A percentile compares a stretch with the other conserved stretches of the same genome.
Evolutionary conservation across 768 basidiomycete genomes (phyloP).

Genomic region (Boletus pseudopeckii): DNA sequence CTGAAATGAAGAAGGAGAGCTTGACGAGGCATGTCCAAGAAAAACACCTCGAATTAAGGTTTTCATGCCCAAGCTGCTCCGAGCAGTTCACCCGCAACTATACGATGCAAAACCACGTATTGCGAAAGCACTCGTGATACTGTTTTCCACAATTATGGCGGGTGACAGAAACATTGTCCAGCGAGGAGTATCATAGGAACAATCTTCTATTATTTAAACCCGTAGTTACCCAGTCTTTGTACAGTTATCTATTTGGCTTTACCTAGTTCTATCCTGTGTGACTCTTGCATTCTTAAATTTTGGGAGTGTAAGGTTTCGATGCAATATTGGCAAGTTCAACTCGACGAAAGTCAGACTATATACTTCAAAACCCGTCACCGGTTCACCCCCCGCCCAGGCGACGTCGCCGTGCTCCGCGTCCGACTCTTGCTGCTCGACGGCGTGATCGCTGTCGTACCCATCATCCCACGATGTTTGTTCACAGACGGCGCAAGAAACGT

Average conservation of each 20-base stretch:
- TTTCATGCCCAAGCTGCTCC: conserved; percentile 15
- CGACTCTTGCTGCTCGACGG: conserved; percentile 21
- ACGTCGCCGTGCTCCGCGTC: conserved; percentile 28
- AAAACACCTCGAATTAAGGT: conserved; percentile 15
- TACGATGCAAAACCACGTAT: conserved; percentile 15
- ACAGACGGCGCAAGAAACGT: conserved; percentile 35
- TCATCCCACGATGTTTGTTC: conserved; percentile 34
- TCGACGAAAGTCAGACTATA: neutral
- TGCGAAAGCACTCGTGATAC: conserved; percentile 7
- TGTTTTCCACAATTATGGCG: neutral
- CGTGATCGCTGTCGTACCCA: conserved; percentile 13
- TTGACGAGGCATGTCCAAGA: conserved; percentile 27
- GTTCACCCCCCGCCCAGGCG: conserved; percentile 23
- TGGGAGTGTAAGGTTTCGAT: no score
- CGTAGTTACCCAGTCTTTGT: no score
- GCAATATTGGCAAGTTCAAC: neutral
- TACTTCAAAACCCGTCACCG: neutral
- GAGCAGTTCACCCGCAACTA: conserved; percentile 27
- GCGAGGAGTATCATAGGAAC: no score
- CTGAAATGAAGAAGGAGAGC: conserved; percentile 28
- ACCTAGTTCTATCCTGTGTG: no score
- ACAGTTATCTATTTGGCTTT: no score
- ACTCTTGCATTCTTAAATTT: no score
- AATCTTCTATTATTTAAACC: no score
- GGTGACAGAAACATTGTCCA: no score